These are phyloP conservation scores for Alternaria sp. DNA, from an alignment of 2,329 filamentous ascomycete species.

Conservation along the genomic window DNA sequence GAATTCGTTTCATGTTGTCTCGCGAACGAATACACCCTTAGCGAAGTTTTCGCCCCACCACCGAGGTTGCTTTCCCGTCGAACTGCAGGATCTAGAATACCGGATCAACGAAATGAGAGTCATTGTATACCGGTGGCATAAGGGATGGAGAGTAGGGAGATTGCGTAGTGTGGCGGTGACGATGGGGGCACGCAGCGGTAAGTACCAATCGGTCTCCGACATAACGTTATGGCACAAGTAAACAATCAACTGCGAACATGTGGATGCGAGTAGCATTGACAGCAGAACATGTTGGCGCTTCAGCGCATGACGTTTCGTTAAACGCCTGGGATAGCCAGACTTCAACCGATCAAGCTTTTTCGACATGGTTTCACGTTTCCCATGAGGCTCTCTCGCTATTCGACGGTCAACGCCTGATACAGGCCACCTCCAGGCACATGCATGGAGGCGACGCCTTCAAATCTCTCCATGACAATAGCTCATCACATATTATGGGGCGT, in stretches of 20 bases:
- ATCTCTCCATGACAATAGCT: conserved; percentile 22
- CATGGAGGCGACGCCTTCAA: conserved; percentile 27
- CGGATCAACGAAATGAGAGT: conserved; percentile 5
- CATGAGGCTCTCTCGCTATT: conserved; percentile 21
- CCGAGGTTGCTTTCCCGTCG: conserved; percentile 6
- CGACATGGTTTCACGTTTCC: conserved; percentile 27
- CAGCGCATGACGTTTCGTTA: conserved; percentile 35
- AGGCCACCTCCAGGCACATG: conserved; percentile 22
- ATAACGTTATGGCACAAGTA: not conserved
- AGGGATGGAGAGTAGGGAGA: not conserved
- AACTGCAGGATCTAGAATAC: conserved; percentile 15
- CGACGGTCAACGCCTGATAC: conserved; percentile 16
- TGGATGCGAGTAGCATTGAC: conserved; percentile 6
- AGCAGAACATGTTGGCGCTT: conserved; percentile 4
- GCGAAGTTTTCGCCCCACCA: conserved; percentile 24
- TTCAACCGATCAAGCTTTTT: conserved; percentile 16
- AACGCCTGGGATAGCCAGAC: conserved; percentile 23
- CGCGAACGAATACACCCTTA: conserved; percentile 1
- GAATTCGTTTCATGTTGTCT: conserved; percentile 23
- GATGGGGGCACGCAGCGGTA: not conserved
- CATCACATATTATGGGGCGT: conserved; percentile 29
- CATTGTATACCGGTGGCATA: conserved; percentile 1
- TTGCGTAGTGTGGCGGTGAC: not conserved
- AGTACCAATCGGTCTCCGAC: not conserved
- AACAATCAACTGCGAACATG: conserved; percentile 1